Conservation (phyloP, 768 basidiomycete genomes). For the Rhodotorula paludigena region DNA sequence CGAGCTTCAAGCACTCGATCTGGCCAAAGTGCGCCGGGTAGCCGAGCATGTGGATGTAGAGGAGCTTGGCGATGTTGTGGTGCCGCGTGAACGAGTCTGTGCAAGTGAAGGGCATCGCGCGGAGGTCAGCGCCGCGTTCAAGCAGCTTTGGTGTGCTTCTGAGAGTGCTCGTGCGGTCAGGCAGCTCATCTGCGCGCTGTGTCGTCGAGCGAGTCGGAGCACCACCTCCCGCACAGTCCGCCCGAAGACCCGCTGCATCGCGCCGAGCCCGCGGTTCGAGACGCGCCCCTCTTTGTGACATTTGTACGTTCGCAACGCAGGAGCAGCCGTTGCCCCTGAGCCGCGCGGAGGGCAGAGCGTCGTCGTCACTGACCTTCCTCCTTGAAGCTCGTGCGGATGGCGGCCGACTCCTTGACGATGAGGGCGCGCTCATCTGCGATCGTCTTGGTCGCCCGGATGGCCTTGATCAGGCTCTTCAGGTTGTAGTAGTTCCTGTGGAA, state of each 20-base stretch:
- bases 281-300: too few species aligned
- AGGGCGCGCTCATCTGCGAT: conserved; percentile 95
- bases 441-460: conserved; percentile 97
- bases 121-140: neutral
- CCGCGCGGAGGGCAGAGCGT: too few species aligned
- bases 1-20: conserved; percentile 88
- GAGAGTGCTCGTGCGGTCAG: too few species aligned
- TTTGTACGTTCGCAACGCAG: too few species aligned
- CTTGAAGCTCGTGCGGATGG: conserved; percentile 91
- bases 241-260: neutral
- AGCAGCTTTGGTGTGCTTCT: too few species aligned
- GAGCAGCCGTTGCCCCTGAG: too few species aligned
- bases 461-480: conserved; percentile 86
- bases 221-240: neutral
- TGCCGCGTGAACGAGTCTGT: conserved; percentile 71
- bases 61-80: conserved; percentile 93
- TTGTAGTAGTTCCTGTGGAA: conserved; percentile 44
- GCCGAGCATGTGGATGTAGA: conserved; percentile 98
- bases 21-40: conserved; percentile 98
- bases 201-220: neutral
- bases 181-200: neutral
- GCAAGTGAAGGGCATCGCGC: neutral
- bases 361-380: conserved; percentile 66
- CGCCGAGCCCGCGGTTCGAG: too few species aligned
- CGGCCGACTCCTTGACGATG: conserved; percentile 94